Conservation (phyloP, 2,329 filamentous ascomycete species). For the Chaetomium olivaceum region DNA sequence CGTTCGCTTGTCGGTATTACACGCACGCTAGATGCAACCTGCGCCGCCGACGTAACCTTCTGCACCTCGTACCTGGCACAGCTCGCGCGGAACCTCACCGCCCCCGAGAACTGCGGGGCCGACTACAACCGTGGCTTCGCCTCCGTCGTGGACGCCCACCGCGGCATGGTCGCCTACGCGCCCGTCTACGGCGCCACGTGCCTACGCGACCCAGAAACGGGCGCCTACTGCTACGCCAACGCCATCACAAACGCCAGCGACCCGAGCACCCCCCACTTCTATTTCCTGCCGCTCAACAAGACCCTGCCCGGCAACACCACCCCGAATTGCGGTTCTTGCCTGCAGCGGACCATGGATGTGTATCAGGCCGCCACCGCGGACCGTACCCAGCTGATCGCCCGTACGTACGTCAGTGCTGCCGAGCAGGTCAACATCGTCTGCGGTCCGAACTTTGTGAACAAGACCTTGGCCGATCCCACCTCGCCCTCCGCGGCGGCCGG, state of each 20-base stretch:
- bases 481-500: slow-evolving; percentile 29
- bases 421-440: slow-evolving; percentile 69
- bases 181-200: slow-evolving; percentile 80
- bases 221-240: slow-evolving; percentile 78
- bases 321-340: slow-evolving; percentile 76
- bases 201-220: slow-evolving; percentile 64
- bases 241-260: slow-evolving; percentile 75
- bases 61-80: slow-evolving; percentile 67
- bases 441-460: slow-evolving; percentile 59
- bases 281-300: slow-evolving; percentile 80
- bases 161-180: slow-evolving; percentile 74
- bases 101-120: slow-evolving; percentile 63
- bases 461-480: slow-evolving; percentile 48
- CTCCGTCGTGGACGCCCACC: slow-evolving; percentile 71
- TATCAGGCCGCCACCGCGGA: slow-evolving; percentile 71
- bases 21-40: slow-evolving; percentile 76
- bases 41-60: slow-evolving; percentile 62
- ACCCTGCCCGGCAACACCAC: slow-evolving; percentile 64
- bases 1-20: slow-evolving; percentile 72
- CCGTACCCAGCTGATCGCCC: slow-evolving; percentile 63
- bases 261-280: slow-evolving; percentile 74
- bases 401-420: slow-evolving; percentile 71
- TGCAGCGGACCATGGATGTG: slow-evolving; percentile 78
- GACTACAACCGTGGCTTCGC: slow-evolving; percentile 70
- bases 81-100: slow-evolving; percentile 66